Conservation (phyloP, 768 basidiomycete species). For the Mrakia blollopis region DNA sequence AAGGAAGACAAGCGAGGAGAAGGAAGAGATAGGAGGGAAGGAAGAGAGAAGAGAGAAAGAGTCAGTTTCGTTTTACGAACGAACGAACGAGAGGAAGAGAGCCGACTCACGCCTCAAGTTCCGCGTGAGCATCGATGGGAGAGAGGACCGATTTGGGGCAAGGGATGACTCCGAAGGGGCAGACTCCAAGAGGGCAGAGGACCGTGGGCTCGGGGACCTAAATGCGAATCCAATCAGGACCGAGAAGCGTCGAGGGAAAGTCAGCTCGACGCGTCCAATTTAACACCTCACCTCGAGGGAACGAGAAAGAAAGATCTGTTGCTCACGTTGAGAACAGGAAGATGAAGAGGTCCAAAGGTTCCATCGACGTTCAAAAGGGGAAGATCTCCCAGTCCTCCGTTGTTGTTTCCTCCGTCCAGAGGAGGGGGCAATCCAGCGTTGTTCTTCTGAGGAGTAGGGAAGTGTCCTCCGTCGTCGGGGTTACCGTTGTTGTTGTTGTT, state of each 20-base stretch:
- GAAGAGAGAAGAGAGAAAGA: too few species aligned
- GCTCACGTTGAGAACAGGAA: background rate
- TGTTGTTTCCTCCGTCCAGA: background rate
- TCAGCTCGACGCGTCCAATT: too few species aligned
- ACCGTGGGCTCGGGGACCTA: background rate
- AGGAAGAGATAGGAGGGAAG: too few species aligned
- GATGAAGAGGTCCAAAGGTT: background rate
- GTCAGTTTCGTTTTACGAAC: too few species aligned
- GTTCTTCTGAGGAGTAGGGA: background rate
- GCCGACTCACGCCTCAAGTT: background rate
- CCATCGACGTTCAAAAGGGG: background rate
- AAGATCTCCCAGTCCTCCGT: background rate
- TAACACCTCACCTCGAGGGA: too few species aligned
- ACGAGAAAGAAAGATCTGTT: too few species aligned
- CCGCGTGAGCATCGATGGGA: background rate
- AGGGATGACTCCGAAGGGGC: background rate
- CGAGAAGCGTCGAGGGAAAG: too few species aligned
- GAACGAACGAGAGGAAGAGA: too few species aligned
- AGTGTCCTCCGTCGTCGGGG: background rate
- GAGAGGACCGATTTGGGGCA: constrained; percentile 4
- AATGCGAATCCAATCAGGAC: too few species aligned
- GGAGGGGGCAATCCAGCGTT: background rate
- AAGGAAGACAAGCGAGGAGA: too few species aligned
- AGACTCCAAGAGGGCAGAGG: background rate
- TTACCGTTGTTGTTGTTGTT: too few species aligned